Conservation (phyloP, 2,329 filamentous ascomycete species). For the Arthroderma sp. region DNA sequence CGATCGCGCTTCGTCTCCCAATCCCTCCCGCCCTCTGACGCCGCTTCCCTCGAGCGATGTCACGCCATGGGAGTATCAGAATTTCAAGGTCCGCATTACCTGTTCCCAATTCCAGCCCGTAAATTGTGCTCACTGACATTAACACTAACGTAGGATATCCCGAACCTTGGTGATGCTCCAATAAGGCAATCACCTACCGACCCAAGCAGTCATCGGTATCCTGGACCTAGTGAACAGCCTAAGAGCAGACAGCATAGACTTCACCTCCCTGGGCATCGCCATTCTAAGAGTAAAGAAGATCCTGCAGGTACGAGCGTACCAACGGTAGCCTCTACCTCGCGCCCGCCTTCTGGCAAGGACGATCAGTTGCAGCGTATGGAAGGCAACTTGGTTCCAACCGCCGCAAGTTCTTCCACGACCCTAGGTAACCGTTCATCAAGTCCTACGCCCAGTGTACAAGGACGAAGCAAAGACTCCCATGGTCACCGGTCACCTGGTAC, state of each 20-base stretch:
- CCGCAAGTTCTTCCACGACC: conserved; percentile 28
- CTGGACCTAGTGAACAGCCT: conserved; percentile 5
- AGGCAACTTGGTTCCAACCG: conserved; percentile 7
- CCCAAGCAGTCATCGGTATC: conserved; percentile 50
- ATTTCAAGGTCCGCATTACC: conserved; percentile 51
- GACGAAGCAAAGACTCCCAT: conserved; percentile 40
- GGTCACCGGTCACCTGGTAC: conserved; percentile 28
- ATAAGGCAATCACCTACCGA: conserved; percentile 57
- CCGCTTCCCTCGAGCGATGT: conserved; percentile 73
- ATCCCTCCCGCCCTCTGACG: conserved; percentile 65
- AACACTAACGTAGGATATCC: conserved; percentile 48
- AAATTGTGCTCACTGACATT: background rate
- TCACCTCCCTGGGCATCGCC: conserved; percentile 36
- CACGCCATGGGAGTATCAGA: conserved; percentile 94
- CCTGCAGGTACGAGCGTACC: conserved; percentile 11
- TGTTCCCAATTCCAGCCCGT: conserved; percentile 1
- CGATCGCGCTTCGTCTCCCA: conserved; percentile 53
- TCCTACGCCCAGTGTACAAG: conserved; percentile 64
- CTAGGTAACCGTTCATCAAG: conserved; percentile 57
- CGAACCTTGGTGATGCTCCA: conserved; percentile 63
- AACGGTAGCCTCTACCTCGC: background rate
- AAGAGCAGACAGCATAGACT: conserved; percentile 33
- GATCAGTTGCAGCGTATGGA: no score
- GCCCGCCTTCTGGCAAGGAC: conserved; percentile 19
- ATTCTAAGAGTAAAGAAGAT: conserved; percentile 47